Evolutionary conservation across 73 alveolate genomes (phyloP).

Genomic region (Paramecium caudatum): DNA sequence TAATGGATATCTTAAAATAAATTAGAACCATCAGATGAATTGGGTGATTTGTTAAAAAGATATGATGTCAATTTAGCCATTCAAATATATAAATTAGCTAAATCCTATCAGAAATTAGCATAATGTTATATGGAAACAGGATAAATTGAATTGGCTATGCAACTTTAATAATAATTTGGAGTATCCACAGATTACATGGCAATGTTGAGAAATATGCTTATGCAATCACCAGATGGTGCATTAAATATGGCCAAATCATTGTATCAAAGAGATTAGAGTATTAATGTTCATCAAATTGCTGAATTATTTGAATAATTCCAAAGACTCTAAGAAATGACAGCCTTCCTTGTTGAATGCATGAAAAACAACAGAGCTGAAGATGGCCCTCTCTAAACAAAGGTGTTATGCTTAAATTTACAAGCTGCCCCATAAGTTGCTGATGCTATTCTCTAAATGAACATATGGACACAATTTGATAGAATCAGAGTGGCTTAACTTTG

Average conservation of each 20-base stretch:
- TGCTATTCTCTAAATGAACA: slow-evolving; percentile 94
- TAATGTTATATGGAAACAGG: slow-evolving; percentile 95
- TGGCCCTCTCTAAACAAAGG: slow-evolving; percentile 98
- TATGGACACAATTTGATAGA: slow-evolving; percentile 95
- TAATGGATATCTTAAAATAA: slow-evolving; percentile 95
- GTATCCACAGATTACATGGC: slow-evolving; percentile 91
- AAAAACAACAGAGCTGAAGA: slow-evolving; percentile 97
- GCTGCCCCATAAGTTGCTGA: slow-evolving; percentile 98
- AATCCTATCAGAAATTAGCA: slow-evolving; percentile 91
- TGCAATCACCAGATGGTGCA: slow-evolving; percentile 93
- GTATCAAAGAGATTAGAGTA: slow-evolving; percentile 89
- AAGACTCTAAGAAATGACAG: slow-evolving; percentile 96
- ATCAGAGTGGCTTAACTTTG: slow-evolving; percentile 96
- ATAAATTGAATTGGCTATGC: slow-evolving; percentile 92
- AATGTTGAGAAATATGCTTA: slow-evolving; percentile 87
- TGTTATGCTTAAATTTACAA: slow-evolving; percentile 92
- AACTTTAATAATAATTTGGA: slow-evolving; percentile 88
- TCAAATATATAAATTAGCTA: slow-evolving; percentile 88
- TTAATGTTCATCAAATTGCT: slow-evolving; percentile 85
- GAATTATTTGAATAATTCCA: slow-evolving; percentile 78
- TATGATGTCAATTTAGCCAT: slow-evolving; percentile 94
- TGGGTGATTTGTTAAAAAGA: slow-evolving; percentile 95
- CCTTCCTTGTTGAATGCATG: slow-evolving; percentile 96
- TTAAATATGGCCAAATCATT: slow-evolving; percentile 94
- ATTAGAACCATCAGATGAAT: slow-evolving; percentile 93